Conservation (phyloP, 768 basidiomycete genomes). For the Hemileccinum impolitum region DNA sequence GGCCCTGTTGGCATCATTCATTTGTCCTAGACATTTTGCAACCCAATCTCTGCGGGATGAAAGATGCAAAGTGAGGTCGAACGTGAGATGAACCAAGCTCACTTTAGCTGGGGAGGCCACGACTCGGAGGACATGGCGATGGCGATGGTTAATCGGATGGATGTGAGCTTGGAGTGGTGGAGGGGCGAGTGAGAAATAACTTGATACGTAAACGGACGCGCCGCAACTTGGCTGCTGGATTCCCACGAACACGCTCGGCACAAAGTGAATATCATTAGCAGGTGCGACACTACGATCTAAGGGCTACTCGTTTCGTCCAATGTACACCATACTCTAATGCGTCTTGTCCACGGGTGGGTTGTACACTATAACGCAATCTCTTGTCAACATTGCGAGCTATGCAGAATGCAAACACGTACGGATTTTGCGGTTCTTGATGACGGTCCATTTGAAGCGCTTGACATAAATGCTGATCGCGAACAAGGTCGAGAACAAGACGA, state of each 20-base stretch:
- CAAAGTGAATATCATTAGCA: slow-evolving; percentile 21
- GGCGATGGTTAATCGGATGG: slow-evolving; percentile 8
- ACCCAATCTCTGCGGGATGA: slow-evolving; percentile 81
- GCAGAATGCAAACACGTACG: slow-evolving; percentile 45
- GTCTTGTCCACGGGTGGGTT: slow-evolving; percentile 35
- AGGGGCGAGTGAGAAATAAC: background rate
- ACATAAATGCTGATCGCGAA: slow-evolving; percentile 80
- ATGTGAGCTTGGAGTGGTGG: background rate
- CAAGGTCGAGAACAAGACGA: slow-evolving; percentile 87
- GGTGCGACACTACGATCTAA: slow-evolving; percentile 24
- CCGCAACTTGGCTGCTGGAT: too few species aligned
- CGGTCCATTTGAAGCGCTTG: slow-evolving; percentile 94
- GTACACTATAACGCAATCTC: slow-evolving; percentile 30
- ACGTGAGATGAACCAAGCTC: slow-evolving; percentile 16
- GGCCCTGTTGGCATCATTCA: slow-evolving; percentile 80
- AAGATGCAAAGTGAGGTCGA: slow-evolving; percentile 9
- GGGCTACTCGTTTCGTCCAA: slow-evolving; percentile 1
- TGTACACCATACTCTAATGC: slow-evolving; percentile 27
- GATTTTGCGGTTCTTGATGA: slow-evolving; percentile 92
- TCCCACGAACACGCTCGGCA: background rate
- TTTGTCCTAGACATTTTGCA: slow-evolving; percentile 86
- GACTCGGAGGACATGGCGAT: slow-evolving; percentile 74
- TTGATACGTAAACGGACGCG: slow-evolving; percentile 8
- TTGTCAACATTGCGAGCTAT: slow-evolving; percentile 3
- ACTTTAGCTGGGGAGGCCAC: slow-evolving; percentile 83